Evolutionary conservation across 495 filamentous ascomycete genomes (phyloP).

Genomic region (Neurospora hispaniola): DNA sequence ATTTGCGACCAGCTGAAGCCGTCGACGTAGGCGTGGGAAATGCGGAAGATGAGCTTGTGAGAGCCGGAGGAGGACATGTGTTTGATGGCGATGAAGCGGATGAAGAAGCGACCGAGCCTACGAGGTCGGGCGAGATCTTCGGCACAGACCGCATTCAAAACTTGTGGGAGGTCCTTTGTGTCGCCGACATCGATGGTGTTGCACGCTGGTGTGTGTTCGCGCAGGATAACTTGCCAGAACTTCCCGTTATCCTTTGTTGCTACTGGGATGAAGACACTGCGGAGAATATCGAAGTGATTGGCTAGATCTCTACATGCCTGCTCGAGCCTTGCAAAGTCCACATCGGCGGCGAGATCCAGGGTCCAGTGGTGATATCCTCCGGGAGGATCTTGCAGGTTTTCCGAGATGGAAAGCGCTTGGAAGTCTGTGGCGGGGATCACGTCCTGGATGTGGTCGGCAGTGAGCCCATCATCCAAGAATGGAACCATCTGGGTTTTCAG

Average conservation of each 20-base stretch:
- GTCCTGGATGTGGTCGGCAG: conserved; percentile 13
- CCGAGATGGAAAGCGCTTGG: conserved; percentile 48
- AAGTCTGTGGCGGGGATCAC: conserved; percentile 52
- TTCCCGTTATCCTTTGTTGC: conserved; percentile 19
- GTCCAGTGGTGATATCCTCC: conserved; percentile 14
- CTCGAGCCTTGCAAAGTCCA: conserved; percentile 39
- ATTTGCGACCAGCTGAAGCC: conserved; percentile 52
- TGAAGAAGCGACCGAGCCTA: conserved; percentile 42
- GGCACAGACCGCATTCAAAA: conserved; percentile 10
- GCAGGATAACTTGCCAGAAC: conserved; percentile 51
- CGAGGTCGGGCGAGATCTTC: conserved; percentile 25
- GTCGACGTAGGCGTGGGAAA: conserved; percentile 62
- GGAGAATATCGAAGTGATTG: conserved; percentile 49
- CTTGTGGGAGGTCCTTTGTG: conserved; percentile 23
- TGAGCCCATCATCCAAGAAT: neutral
- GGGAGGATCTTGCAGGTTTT: conserved; percentile 25
- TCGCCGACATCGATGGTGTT: conserved; percentile 39
- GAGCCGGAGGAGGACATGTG: conserved; percentile 19
- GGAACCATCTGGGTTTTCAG: neutral
- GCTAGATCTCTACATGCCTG: conserved; percentile 22
- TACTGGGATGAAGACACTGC: conserved; percentile 51
- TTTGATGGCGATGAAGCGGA: conserved; percentile 43
- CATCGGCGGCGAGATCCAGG: conserved; percentile 44
- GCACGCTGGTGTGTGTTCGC: conserved; percentile 41
- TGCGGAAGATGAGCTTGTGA: conserved; percentile 46